phyloP scores from a whole-genome alignment of 306 rosid genomes.

The apple (Malus domestica) region DNA sequence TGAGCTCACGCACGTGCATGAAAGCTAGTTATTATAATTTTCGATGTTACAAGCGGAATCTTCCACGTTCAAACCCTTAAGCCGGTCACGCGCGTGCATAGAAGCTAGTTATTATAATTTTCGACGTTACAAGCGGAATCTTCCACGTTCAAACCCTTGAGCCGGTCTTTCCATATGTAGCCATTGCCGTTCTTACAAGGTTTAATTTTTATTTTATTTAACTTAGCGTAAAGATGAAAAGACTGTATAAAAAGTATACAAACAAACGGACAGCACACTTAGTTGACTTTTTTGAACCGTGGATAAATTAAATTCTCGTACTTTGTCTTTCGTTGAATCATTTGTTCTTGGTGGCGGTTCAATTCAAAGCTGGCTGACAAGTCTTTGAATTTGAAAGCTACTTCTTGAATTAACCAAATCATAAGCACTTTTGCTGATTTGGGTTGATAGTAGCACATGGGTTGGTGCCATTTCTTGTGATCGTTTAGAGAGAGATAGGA shows the following conservation, averaged over 20 bases:
- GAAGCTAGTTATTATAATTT: too few relatives aligned
- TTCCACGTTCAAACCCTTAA: too few relatives aligned
- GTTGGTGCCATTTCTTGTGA: background rate
- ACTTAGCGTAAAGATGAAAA: background rate
- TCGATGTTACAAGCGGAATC: too few relatives aligned
- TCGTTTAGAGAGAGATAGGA: background rate
- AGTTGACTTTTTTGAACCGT: background rate
- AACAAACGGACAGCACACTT: background rate
- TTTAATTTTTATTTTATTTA: background rate
- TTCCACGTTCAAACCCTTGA: too few relatives aligned
- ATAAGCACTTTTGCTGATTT: background rate
- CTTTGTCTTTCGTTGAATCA: background rate
- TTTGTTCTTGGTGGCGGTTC: background rate
- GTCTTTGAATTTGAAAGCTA: background rate
- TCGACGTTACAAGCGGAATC: too few relatives aligned
- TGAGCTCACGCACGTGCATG: too few relatives aligned
- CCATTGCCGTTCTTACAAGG: background rate
- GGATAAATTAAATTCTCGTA: background rate
- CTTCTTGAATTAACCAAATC: background rate
- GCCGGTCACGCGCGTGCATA: too few relatives aligned
- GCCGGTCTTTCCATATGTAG: background rate
- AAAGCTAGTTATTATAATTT: too few relatives aligned
- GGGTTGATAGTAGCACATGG: background rate
- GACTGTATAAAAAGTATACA: background rate
- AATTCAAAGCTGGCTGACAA: background rate